Evolutionary conservation across 2,329 filamentous ascomycete genomes (phyloP), one percentile per base, ranked within the genome.

Genomic region (Fusarium musae): DNA sequence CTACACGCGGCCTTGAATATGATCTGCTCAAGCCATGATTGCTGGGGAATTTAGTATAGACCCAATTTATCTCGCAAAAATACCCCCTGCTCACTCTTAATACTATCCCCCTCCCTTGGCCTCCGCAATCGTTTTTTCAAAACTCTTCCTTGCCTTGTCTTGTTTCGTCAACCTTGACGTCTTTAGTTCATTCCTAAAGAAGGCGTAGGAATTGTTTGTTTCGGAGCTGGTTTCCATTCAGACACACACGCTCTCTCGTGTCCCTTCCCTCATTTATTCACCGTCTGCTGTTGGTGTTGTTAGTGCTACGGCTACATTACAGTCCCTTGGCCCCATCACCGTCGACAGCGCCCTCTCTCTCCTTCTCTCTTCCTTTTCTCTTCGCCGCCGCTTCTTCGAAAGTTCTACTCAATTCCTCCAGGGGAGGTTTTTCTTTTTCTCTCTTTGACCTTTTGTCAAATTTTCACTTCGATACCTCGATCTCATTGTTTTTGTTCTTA

Each of bases 201-300:
- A 59, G 60, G 72, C 64, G 54, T 58, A 63, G 69, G 71, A 63
- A 74, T 72, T 74, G 64, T 66, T 72, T 75, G 68, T 72, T 75
- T 74, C 64, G 72, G 72, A 73, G 56, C 72, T 63, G 72, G 72
- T 49, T 66, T 75, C 72, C 60, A 50, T 68, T 50, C 54, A 58
- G 30, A 50, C 40, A 26, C 40, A 28, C 34, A 32, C 54, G 6
- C 23, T 36, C 40, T 36, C 40, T 34, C n/a, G 47, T 26, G 23
- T 40, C 15, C 40, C 34, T 28, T 19, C 40, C 10, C 17, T 65
- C 43, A 68, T 34, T 69, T 54, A 59, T 30, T 59, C 52, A 59
- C 63, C 50, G 28, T 32, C 34, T 39, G 50, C 50, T 39, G n/a
- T 36, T 21, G 30, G n/a, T 53, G 32, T 15, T 36, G 49, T 37